Evolutionary conservation across 768 basidiomycete genomes (phyloP), one percentile per base, ranked within the genome.

Genomic region (Xerocomus potaroensis): DNA sequence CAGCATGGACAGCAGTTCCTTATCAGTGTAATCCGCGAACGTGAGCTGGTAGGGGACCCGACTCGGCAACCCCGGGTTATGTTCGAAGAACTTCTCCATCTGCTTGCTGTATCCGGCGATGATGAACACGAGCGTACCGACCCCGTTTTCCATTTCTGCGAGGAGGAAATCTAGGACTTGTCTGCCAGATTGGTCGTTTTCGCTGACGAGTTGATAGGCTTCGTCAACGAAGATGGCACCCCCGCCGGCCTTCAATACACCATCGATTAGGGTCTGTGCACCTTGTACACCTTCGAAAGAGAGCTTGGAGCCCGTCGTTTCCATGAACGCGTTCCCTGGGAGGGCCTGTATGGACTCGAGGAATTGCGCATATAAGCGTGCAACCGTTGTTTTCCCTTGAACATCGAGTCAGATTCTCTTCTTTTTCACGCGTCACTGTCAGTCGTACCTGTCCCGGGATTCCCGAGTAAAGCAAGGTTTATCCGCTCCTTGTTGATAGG

Each of bases 61-160:
- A 62, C 84, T 86, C 3, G 66, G 63, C 5, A 87, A 53, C 1
- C 84, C 84, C 3, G 84, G 84, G 50, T 87, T 87, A 54, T 85
- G 84, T 48, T 85, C 81, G 50, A 87, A 87, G 65, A 87, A 87
- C 41, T 73, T 80, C 50, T 87, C 84, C 85, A 87, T 87, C 60
- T 87, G 71, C 46, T 76, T 81, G 61, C 67, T 75, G 58, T 87
- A 87, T 4, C 84, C 84, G 0, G 85, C 84, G 8, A 87, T 68
- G 50, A 87, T 80, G 64, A 87, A 87, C 4, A 85, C 80, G 14
- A 84, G 56, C 9, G 69, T 78, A 8, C 83, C 84, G 4, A 80
- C 70, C 23, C 73, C 71, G 61, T 87, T 85, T 55, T 87, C 83
- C 81, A 87, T 87, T 59, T 87, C 84, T 0, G 83, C 81, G 4